Evolutionary conservation across 2,329 filamentous ascomycete species (phyloP).

Genomic region (Cytospora schulzeri): DNA sequence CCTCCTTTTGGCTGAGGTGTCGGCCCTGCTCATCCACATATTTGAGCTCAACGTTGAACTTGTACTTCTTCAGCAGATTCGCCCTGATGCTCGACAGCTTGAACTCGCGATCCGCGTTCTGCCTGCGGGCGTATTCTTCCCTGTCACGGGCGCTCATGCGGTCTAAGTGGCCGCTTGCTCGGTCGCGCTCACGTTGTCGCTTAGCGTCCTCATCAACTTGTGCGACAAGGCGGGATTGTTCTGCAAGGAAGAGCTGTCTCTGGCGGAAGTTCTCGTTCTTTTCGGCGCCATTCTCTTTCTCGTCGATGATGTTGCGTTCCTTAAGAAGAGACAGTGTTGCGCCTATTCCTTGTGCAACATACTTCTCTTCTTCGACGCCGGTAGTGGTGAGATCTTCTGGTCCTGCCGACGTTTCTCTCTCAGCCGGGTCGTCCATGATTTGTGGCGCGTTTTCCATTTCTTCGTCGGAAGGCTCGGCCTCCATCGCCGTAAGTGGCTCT

Average conservation of each 20-base stretch:
- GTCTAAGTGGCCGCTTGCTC: constrained; percentile 77
- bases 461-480: constrained; percentile 46
- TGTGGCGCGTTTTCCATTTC: constrained; percentile 54
- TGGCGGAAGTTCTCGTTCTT: constrained; percentile 69
- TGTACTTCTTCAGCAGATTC: constrained; percentile 86
- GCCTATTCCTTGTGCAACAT: constrained; percentile 75
- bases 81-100: constrained; percentile 80
- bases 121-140: constrained; percentile 84
- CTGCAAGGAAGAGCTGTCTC: constrained; percentile 76
- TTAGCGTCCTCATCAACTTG: constrained; percentile 78
- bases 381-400: constrained; percentile 61
- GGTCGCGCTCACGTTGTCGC: constrained; percentile 84
- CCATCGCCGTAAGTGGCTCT: constrained; percentile 48
- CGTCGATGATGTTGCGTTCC: constrained; percentile 79
- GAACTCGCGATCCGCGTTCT: constrained; percentile 86
- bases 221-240: constrained; percentile 74
- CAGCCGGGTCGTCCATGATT: constrained; percentile 48
- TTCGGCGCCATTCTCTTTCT: constrained; percentile 58
- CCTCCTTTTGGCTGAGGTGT: constrained; percentile 87
- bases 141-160: constrained; percentile 89
- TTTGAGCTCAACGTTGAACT: constrained; percentile 85
- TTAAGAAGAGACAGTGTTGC: constrained; percentile 80
- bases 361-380: constrained; percentile 84
- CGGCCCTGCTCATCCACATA: constrained; percentile 90
- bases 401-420: constrained; percentile 47